Percentiles rank a stretch among this genome's conserved stretches.
Conservation (phyloP, 2,329 filamentous ascomycete species). For the Aureobasidium vineae region DNA sequence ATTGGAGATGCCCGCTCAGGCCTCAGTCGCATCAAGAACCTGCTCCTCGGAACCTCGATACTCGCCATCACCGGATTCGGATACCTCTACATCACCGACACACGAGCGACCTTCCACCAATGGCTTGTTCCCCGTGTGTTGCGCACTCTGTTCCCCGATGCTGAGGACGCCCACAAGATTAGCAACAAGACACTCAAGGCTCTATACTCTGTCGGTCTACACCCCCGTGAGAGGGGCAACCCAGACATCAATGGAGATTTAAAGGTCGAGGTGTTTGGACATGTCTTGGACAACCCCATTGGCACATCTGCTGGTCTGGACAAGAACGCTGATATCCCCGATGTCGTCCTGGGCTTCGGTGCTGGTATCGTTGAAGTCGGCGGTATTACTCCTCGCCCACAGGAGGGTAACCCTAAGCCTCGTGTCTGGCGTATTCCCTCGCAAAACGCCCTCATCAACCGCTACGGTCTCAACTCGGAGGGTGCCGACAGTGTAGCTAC, state of each 20-base stretch:
- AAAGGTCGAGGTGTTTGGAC: conserved; percentile 69
- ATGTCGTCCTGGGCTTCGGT: conserved; percentile 79
- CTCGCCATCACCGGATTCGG: conserved; percentile 48
- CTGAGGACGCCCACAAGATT: conserved; percentile 87
- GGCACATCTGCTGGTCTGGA: conserved; percentile 95
- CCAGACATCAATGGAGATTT: conserved; percentile 55
- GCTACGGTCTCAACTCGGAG: conserved; percentile 90
- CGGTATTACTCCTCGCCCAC: conserved; percentile 81
- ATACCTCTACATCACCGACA: conserved; percentile 55
- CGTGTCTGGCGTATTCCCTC: conserved; percentile 83
- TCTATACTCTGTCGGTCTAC: conserved; percentile 70
- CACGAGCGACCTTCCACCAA: conserved; percentile 54
- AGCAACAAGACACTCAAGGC: conserved; percentile 69
- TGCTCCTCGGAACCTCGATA: conserved; percentile 56
- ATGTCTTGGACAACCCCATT: conserved; percentile 76
- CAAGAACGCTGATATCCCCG: conserved; percentile 87
- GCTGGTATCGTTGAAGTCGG: conserved; percentile 89
- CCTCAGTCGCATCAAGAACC: conserved; percentile 49
- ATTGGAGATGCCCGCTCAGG: conserved; percentile 39
- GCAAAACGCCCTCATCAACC: conserved; percentile 86
- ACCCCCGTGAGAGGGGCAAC: conserved; percentile 77
- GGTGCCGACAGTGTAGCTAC: conserved; percentile 86
- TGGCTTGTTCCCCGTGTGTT: conserved; percentile 60
- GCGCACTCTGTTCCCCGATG: conserved; percentile 66
- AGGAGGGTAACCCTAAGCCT: conserved; percentile 82